Conservation (phyloP, 139 green algal species). For the Microglena sp. region DNA sequence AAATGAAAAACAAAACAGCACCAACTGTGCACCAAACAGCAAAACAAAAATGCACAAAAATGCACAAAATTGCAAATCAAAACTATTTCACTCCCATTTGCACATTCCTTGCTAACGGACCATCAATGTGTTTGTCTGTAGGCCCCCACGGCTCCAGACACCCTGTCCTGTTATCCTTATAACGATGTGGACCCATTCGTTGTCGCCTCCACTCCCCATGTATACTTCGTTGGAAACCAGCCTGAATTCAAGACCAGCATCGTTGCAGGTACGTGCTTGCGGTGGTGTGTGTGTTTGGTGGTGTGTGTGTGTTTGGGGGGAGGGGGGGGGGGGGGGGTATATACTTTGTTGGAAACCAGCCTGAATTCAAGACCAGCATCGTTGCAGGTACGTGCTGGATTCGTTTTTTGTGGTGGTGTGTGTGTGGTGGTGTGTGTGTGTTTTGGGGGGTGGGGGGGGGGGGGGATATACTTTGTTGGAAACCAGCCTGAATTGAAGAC, state of each 20-base stretch:
- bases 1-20: no score
- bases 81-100: no score
- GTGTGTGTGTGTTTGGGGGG: neutral
- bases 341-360: constrained; percentile 88
- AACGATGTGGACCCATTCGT: constrained; percentile 88
- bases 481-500: constrained; percentile 77
- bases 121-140: no score
- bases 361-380: constrained; percentile 54
- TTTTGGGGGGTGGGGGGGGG: neutral
- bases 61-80: no score
- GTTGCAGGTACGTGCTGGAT: constrained; percentile 30
- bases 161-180: constrained; percentile 88
- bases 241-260: constrained; percentile 55
- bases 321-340: constrained; percentile 25
- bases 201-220: constrained; percentile 68
- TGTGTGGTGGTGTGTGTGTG: neutral
- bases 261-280: constrained; percentile 32
- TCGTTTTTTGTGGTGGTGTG: neutral
- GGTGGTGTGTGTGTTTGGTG: neutral
- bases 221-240: constrained; percentile 91
- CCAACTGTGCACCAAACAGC: no score
- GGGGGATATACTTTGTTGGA: constrained; percentile 79
- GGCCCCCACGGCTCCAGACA: constrained; percentile 91
- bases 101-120: no score
- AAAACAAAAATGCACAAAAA: no score